Evolutionary conservation across 2,329 filamentous ascomycete genomes (phyloP).

Genomic region (Fusarium tricinctum): DNA sequence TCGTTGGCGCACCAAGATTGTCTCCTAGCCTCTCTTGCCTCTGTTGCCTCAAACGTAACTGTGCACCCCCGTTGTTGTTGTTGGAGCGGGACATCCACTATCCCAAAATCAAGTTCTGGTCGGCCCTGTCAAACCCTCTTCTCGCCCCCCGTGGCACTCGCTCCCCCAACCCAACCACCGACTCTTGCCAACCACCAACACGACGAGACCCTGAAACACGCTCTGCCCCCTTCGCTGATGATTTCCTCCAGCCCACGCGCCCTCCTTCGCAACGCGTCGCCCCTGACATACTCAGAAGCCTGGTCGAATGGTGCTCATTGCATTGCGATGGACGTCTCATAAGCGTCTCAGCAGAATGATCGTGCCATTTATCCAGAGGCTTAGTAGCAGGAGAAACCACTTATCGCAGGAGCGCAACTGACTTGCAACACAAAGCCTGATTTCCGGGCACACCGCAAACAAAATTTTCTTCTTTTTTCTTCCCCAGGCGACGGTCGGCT

Average conservation of each 20-base stretch:
- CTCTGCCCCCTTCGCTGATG: conserved; percentile 46
- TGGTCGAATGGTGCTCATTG: conserved; percentile 13
- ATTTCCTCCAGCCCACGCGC: conserved; percentile 29
- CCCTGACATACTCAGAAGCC: conserved; percentile 11
- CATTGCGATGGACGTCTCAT: conserved; percentile 34
- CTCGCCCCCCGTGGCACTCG: conserved; percentile 45
- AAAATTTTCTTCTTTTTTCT: conserved; percentile 25
- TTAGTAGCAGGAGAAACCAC: conserved; percentile 12
- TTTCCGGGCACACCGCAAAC: conserved; percentile 37
- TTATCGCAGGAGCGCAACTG: conserved; percentile 9
- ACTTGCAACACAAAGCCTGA: conserved; percentile 23
- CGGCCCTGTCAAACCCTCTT: conserved; percentile 47
- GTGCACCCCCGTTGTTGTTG: conserved; percentile 35
- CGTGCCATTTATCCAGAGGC: conserved; percentile 12
- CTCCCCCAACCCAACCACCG: conserved; percentile 41
- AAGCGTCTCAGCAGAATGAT: conserved; percentile 43
- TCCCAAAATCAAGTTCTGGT: conserved; percentile 42
- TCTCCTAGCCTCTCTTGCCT: conserved; percentile 32
- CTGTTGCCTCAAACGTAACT: conserved; percentile 38
- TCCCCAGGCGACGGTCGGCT: conserved; percentile 20
- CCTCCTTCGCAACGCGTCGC: conserved; percentile 41
- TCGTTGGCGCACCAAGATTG: conserved; percentile 36
- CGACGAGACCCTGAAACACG: conserved; percentile 49
- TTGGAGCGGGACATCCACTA: conserved; percentile 42
- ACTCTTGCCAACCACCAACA: conserved; percentile 43